A percentile compares a stretch with the other conserved stretches of the same genome.
These are phyloP conservation scores for Talaromyces proteolyticus DNA, from an alignment of 495 filamentous ascomycete species.

Conservation along the genomic window DNA sequence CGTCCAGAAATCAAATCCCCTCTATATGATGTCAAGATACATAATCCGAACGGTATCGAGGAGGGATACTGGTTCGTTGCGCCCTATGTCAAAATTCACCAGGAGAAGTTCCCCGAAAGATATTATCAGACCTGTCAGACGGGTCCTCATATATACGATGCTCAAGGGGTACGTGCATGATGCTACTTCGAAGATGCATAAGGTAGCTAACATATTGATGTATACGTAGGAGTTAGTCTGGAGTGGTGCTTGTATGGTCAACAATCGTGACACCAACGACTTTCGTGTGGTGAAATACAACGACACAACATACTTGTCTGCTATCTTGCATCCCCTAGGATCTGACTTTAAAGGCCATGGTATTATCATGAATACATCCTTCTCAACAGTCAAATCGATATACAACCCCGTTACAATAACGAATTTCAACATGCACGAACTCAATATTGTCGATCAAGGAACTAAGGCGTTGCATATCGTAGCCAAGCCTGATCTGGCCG, in stretches of 20 bases:
- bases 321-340: constrained; percentile 37
- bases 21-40: constrained; percentile 17
- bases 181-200: background rate
- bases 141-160: constrained; percentile 11
- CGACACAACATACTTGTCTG: constrained; percentile 35
- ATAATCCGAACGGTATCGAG: constrained; percentile 11
- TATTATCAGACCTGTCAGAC: constrained; percentile 18
- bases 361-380: constrained; percentile 21
- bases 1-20: constrained; percentile 19
- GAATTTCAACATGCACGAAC: constrained; percentile 19
- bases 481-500: constrained; percentile 3
- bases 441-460: constrained; percentile 13
- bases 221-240: constrained; percentile 30
- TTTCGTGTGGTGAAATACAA: constrained; percentile 33
- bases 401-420: background rate
- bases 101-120: constrained; percentile 15
- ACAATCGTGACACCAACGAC: constrained; percentile 32
- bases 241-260: constrained; percentile 30
- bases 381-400: background rate
- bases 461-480: constrained; percentile 9
- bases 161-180: constrained; percentile 8
- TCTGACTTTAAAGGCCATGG: constrained; percentile 25
- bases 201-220: background rate
- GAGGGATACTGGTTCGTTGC: constrained; percentile 23
- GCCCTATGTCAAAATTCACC: constrained; percentile 13